Evolutionary conservation across 257 asterid genomes (phyloP), one percentile per base, ranked within the genome.

Genomic region (Solanum microdontum): DNA sequence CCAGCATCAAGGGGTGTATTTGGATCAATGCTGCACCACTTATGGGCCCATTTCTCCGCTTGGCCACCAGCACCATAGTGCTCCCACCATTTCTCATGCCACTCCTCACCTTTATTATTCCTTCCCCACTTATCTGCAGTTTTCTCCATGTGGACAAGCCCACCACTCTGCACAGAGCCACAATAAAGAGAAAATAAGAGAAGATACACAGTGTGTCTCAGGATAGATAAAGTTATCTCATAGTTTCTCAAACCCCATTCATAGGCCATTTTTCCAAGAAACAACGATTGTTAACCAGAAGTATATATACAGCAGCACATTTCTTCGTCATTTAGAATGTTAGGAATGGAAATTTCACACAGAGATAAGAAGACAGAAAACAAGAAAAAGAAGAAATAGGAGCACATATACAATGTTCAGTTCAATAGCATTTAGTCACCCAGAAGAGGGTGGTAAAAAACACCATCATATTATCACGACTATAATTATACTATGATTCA

Each of bases 101-200:
- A 97, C 89, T 97, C 99, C 9, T 89, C 98, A 48, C 99, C 99
- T 89, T 92, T 93, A 26, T 39, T 85, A 84, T 97, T 97, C 92
- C 88, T 95, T 70, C 98, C 99, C 99, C 99, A 97, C 92, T 97
- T 97, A 91, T 97, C 98, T n/a, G 99, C 99, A 4, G 99, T 94
- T 92, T 97, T 97, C 95, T 95, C 98, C 86, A 97, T 88, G 90
- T 90, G 89, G 55, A 93, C 92, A 73, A 90, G 86, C 73, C 99
- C 99, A 39, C 92, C 92, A 72, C 86, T 90, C 99, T 97, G 96
- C 88, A 84, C 28, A 36, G 39, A 48, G 85, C 69, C 43, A 48
- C 40, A 82, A 17, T 48, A 45, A 45, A 45, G 84, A 80, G 26
- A 24, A 79, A 79, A 43, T 79, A 80, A 80, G 84, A 45, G 26